phyloP scores from a whole-genome alignment of 2,329 filamentous ascomycete genomes.

The Pestalotiopsis sp. region DNA sequence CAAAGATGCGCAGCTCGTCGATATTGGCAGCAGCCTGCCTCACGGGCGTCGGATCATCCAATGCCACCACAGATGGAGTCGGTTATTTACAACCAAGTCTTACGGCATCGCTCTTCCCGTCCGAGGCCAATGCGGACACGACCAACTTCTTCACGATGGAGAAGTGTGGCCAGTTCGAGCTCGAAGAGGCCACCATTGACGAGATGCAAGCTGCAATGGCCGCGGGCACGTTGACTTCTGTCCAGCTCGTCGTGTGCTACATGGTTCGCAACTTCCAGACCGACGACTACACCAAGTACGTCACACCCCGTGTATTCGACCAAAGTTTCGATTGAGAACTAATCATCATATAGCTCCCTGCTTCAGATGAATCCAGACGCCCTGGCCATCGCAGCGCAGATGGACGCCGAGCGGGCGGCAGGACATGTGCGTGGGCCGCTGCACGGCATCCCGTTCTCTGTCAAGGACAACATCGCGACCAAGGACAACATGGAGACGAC shows the following conservation, averaged over 20 bases:
- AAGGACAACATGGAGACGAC: constrained; percentile 74
- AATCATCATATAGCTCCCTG: constrained; percentile 43
- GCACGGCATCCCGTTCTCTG: constrained; percentile 73
- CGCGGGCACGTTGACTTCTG: constrained; percentile 54
- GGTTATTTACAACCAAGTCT: neutral
- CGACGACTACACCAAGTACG: constrained; percentile 63
- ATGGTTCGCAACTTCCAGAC: constrained; percentile 61
- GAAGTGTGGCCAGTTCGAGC: constrained; percentile 11
- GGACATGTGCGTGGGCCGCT: constrained; percentile 63
- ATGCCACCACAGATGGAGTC: neutral
- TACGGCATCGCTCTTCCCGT: constrained; percentile 32
- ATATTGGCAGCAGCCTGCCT: neutral
- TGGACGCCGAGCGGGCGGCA: constrained; percentile 59
- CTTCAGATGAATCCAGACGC: constrained; percentile 70
- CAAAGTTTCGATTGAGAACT: neutral
- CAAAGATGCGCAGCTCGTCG: neutral
- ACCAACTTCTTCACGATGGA: constrained; percentile 47
- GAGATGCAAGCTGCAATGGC: constrained; percentile 43
- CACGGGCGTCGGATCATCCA: neutral
- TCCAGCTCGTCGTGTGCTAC: constrained; percentile 63
- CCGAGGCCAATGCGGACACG: constrained; percentile 36
- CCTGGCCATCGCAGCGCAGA: constrained; percentile 56
- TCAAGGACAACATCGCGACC: constrained; percentile 73
- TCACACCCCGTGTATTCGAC: neutral
- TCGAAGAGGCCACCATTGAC: constrained; percentile 18